Evolutionary conservation across 257 asterid genomes (phyloP).

Genomic region (Asclepias syriaca): DNA sequence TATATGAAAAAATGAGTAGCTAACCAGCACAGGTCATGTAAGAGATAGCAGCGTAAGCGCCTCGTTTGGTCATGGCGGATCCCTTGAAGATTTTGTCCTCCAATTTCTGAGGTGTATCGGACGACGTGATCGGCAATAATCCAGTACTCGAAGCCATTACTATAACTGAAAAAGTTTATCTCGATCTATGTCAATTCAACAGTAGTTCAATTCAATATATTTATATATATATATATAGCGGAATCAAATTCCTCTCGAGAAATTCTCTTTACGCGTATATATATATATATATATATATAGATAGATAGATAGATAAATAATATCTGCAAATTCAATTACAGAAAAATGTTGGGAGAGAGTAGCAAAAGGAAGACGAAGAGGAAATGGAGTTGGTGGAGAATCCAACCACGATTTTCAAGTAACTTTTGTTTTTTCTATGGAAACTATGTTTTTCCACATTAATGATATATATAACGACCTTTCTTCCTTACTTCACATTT

Average conservation of each 20-base stretch:
- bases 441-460: background rate
- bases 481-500: no score
- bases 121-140: conserved; percentile 53
- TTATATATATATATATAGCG: background rate
- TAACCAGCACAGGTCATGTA: conserved; percentile 92
- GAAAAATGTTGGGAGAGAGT: background rate
- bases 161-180: background rate
- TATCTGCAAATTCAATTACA: background rate
- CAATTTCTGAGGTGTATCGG: conserved; percentile 47
- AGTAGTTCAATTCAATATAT: background rate
- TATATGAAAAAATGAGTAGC: conserved; percentile 4
- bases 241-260: no score
- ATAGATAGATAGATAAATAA: no score
- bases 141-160: conserved; percentile 33
- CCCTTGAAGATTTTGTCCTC: conserved; percentile 92
- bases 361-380: background rate
- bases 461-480: no score
- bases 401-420: background rate
- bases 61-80: conserved; percentile 88
- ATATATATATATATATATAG: no score
- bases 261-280: background rate
- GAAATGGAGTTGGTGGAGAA: background rate
- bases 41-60: conserved; percentile 86
- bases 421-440: background rate
- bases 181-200: background rate